Percentiles rank a stretch among this genome's conserved stretches.
Conservation (phyloP, 1,139 yeast species). For the Suhomyces atakaporum region DNA sequence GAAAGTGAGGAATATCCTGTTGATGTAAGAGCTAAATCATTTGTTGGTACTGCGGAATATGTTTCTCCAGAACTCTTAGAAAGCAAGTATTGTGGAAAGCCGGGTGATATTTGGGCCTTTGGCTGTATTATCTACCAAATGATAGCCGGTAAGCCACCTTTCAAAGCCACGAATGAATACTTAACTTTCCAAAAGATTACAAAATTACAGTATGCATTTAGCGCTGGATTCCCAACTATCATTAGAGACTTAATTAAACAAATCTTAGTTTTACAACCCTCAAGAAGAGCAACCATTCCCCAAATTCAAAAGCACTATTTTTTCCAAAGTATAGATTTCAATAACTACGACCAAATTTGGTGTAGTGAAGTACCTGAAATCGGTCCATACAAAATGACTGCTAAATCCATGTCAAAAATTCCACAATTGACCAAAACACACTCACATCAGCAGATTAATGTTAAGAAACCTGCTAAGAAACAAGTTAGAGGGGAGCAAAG, state of each 20-base stretch:
- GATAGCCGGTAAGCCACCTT: constrained; percentile 77
- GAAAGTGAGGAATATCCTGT: constrained; percentile 44
- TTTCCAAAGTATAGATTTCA: constrained; percentile 68
- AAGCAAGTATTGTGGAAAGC: constrained; percentile 69
- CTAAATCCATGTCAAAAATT: constrained; percentile 57
- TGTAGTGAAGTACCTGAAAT: constrained; percentile 68
- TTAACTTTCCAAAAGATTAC: constrained; percentile 70
- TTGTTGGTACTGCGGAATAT: constrained; percentile 84
- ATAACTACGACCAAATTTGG: constrained; percentile 69
- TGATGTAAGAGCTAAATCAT: constrained; percentile 62
- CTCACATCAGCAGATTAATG: constrained; percentile 19
- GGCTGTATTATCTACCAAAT: constrained; percentile 80
- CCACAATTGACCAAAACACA: constrained; percentile 42
- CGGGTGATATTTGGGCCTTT: constrained; percentile 81
- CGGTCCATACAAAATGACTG: constrained; percentile 62
- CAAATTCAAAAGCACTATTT: constrained; percentile 61
- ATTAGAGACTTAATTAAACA: constrained; percentile 51
- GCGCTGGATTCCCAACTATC: constrained; percentile 50
- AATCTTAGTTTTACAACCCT: constrained; percentile 47
- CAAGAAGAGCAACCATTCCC: constrained; percentile 41
- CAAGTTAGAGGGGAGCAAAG: constrained; percentile 13
- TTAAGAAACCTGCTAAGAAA: constrained; percentile 15
- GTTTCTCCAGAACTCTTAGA: constrained; percentile 77
- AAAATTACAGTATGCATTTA: constrained; percentile 65
- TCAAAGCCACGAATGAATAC: constrained; percentile 75